These are phyloP conservation scores for Oidiodendron maius DNA, from an alignment of 495 filamentous ascomycete species.

Conservation along the genomic window DNA sequence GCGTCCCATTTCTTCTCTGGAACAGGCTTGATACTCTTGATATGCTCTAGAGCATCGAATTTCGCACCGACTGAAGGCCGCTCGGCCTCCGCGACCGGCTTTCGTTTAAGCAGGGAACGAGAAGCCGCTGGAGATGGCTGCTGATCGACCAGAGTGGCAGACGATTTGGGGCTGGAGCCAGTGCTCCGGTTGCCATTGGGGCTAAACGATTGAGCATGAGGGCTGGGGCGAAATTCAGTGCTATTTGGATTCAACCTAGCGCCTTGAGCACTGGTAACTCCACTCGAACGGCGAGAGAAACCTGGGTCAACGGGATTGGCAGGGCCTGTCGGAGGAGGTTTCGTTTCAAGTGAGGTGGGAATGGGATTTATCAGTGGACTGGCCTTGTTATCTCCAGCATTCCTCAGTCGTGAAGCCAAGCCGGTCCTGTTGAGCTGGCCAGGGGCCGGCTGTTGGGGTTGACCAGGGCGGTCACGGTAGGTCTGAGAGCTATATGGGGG, in stretches of 20 bases:
- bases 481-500: conserved; percentile 12
- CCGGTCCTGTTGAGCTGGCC: conserved; percentile 21
- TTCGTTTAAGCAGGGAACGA: conserved; percentile 44
- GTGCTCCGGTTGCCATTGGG: conserved; percentile 57
- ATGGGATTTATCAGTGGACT: conserved; percentile 13
- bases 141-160: conserved; percentile 39
- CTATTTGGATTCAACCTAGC: conserved; percentile 77
- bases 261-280: conserved; percentile 38
- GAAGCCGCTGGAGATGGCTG: conserved; percentile 36
- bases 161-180: conserved; percentile 58
- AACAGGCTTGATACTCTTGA: conserved; percentile 70
- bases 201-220: conserved; percentile 70
- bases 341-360: conserved; percentile 32
- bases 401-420: conserved; percentile 39
- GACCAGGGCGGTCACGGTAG: conserved; percentile 10
- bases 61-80: conserved; percentile 43
- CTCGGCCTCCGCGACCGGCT: conserved; percentile 48
- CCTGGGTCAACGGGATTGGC: conserved; percentile 39
- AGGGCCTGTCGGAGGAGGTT: conserved; percentile 47
- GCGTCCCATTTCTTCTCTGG: conserved; percentile 52
- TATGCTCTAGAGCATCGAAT: conserved; percentile 53
- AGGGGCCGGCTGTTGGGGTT: conserved; percentile 10
- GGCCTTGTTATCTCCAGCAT: conserved; percentile 31
- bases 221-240: conserved; percentile 77
- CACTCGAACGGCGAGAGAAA: conserved; percentile 41